A percentile compares a stretch with the other conserved stretches of the same genome.
Conservation (phyloP, 2,329 filamentous ascomycete genomes). For the Pestalotiopsis sp. region DNA sequence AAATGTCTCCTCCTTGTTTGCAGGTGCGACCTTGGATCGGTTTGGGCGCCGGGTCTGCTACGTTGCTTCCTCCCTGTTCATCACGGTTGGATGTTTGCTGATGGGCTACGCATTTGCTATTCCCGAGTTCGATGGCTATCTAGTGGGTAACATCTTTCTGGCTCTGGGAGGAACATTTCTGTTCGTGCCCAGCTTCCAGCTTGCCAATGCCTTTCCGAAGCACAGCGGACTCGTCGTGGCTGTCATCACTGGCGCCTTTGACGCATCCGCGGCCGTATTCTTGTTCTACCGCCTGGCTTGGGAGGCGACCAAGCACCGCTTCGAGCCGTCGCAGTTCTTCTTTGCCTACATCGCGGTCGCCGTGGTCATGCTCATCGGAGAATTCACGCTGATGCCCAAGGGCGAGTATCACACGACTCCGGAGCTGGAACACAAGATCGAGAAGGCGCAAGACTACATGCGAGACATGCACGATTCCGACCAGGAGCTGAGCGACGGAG, state of each 20-base stretch:
- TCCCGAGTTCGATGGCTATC: constrained; percentile 61
- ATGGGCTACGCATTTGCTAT: constrained; percentile 61
- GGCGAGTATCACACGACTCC: constrained; percentile 41
- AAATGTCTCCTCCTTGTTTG: constrained; percentile 68
- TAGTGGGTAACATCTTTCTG: constrained; percentile 61
- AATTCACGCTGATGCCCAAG: constrained; percentile 42
- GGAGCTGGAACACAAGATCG: constrained; percentile 43
- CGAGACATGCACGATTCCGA: constrained; percentile 57
- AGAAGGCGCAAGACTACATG: constrained; percentile 36
- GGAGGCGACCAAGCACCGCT: constrained; percentile 41
- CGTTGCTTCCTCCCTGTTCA: constrained; percentile 60
- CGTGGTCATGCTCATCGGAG: constrained; percentile 37
- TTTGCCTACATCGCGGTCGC: constrained; percentile 41
- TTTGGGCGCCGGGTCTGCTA: constrained; percentile 68
- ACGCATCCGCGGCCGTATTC: constrained; percentile 65
- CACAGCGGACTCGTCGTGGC: constrained; percentile 64
- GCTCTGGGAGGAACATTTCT: constrained; percentile 65
- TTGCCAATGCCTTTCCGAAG: constrained; percentile 66
- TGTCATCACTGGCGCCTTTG: constrained; percentile 65
- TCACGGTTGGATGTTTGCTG: constrained; percentile 60
- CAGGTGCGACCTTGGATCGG: constrained; percentile 68
- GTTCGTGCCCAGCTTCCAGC: constrained; percentile 67
- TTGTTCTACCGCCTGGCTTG: constrained; percentile 61
- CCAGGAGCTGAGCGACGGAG: constrained; percentile 50
- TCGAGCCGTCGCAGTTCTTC: constrained; percentile 44